Conservation (phyloP, 2,329 filamentous ascomycete genomes). For the Paraphaeosphaeria minitans region DNA sequence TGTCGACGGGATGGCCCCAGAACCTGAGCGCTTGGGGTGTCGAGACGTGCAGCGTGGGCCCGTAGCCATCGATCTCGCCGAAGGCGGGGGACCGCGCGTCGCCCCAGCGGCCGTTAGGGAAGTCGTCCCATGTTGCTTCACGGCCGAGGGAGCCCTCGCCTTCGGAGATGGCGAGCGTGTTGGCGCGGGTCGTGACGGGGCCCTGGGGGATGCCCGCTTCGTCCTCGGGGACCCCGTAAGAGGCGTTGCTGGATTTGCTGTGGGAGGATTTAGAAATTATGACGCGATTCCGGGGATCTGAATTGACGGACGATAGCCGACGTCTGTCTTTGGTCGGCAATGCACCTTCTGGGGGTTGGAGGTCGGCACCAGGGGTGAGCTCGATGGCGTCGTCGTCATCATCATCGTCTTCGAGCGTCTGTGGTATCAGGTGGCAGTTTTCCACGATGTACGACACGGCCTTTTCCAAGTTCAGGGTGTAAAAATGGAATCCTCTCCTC, state of each 20-base stretch:
- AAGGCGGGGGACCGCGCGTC: slow-evolving; percentile 86
- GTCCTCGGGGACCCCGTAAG: slow-evolving; percentile 70
- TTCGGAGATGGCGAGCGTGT: slow-evolving; percentile 91
- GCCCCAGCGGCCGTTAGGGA: slow-evolving; percentile 94
- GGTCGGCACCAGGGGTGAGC: slow-evolving; percentile 48
- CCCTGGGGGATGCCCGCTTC: slow-evolving; percentile 79
- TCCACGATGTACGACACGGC: slow-evolving; percentile 93
- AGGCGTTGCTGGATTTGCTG: slow-evolving; percentile 56
- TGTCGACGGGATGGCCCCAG: slow-evolving; percentile 78
- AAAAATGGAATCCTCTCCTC: slow-evolving; percentile 86
- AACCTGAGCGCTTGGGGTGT: slow-evolving; percentile 80
- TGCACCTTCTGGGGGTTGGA: slow-evolving; percentile 35
- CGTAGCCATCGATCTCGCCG: slow-evolving; percentile 97
- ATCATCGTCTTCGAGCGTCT: slow-evolving; percentile 45
- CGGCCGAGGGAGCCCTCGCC: slow-evolving; percentile 86
- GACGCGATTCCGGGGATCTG: slow-evolving; percentile 84
- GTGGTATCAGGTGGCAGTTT: slow-evolving; percentile 79
- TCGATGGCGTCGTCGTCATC: slow-evolving; percentile 57
- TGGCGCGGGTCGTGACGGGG: slow-evolving; percentile 75
- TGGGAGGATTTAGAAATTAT: slow-evolving; percentile 72
- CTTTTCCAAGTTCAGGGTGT: slow-evolving; percentile 95
- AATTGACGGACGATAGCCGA: slow-evolving; percentile 78
- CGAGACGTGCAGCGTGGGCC: slow-evolving; percentile 90
- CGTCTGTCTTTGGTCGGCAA: slow-evolving; percentile 51
- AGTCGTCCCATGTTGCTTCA: slow-evolving; percentile 98